A percentile compares a stretch with the other conserved stretches of the same genome.
phyloP scores from a whole-genome alignment of 139 green algal genomes.

The Chlamydomonas sp. region DNA sequence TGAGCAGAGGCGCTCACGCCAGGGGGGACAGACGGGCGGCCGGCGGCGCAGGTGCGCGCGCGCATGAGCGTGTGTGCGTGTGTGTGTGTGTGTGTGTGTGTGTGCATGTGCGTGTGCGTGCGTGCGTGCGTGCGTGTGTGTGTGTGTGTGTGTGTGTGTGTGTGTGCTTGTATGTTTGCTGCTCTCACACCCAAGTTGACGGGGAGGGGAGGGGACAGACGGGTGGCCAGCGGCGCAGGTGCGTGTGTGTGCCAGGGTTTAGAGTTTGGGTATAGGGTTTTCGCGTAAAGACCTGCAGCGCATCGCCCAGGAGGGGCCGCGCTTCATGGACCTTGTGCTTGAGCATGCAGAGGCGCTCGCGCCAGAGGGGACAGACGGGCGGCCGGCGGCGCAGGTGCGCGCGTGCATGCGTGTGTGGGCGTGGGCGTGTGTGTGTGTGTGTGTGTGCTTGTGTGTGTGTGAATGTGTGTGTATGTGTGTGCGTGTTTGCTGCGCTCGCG shows the following conservation, averaged over 20 bases:
- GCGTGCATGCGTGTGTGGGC: background rate
- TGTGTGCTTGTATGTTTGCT: too few relatives aligned
- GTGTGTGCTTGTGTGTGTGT: background rate
- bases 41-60: too few relatives aligned
- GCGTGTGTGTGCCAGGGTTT: background rate
- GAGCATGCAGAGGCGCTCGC: slow-evolving; percentile 35
- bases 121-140: background rate
- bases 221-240: too few relatives aligned
- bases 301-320: slow-evolving; percentile 11
- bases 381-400: background rate
- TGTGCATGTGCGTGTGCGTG: background rate
- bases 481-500: too few relatives aligned
- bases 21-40: too few relatives aligned
- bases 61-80: background rate
- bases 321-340: slow-evolving; percentile 34
- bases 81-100: background rate
- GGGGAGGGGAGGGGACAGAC: too few relatives aligned
- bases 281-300: slow-evolving; percentile 24
- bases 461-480: background rate
- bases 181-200: too few relatives aligned
- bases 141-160: background rate
- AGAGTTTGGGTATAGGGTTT: slow-evolving; percentile 18
- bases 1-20: too few relatives aligned
- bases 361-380: background rate
- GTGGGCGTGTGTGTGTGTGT: background rate